A percentile compares a stretch with the other conserved stretches of the same genome.
Conservation (phyloP, 2,329 filamentous ascomycete species). For the Davidsoniella australis region DNA sequence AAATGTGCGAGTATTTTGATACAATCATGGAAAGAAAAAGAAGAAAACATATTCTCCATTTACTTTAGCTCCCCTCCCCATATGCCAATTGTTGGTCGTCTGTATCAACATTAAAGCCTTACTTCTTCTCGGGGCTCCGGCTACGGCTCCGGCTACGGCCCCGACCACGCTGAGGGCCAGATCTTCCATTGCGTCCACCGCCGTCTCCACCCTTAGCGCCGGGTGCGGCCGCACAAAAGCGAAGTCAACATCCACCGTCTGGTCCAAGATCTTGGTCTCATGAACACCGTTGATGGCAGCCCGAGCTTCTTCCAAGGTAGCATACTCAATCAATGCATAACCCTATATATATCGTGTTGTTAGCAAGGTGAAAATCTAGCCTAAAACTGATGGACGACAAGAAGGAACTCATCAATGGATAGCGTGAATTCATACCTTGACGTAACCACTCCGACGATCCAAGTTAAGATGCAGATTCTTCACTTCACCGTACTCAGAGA, state of each 20-base stretch:
- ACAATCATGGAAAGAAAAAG: background rate
- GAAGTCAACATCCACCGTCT: slow-evolving; percentile 68
- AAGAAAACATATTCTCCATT: background rate
- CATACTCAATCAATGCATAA: slow-evolving; percentile 72
- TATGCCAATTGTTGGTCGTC: background rate
- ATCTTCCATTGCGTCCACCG: slow-evolving; percentile 17
- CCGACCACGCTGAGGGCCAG: slow-evolving; percentile 17
- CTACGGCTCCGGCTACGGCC: slow-evolving; percentile 31
- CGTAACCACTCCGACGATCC: slow-evolving; percentile 67
- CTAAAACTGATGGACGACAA: background rate
- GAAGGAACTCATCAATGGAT: background rate
- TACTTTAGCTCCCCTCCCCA: background rate
- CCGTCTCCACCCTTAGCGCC: slow-evolving; percentile 25
- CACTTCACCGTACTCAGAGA: slow-evolving; percentile 71
- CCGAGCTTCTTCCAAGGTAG: slow-evolving; percentile 60
- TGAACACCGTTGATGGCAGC: slow-evolving; percentile 72
- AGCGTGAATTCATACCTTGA: slow-evolving; percentile 42
- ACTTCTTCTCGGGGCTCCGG: slow-evolving; percentile 21
- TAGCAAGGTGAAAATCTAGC: background rate
- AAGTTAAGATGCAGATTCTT: slow-evolving; percentile 76
- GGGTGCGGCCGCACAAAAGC: slow-evolving; percentile 65
- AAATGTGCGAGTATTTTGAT: too few species aligned
- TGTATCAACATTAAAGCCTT: background rate
- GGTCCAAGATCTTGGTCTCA: slow-evolving; percentile 60
- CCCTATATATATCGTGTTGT: slow-evolving; percentile 32